A percentile compares a stretch with the other conserved stretches of the same genome.
phyloP scores from a whole-genome alignment of 345 rosid genomes.

The Sapria himalayana region DNA sequence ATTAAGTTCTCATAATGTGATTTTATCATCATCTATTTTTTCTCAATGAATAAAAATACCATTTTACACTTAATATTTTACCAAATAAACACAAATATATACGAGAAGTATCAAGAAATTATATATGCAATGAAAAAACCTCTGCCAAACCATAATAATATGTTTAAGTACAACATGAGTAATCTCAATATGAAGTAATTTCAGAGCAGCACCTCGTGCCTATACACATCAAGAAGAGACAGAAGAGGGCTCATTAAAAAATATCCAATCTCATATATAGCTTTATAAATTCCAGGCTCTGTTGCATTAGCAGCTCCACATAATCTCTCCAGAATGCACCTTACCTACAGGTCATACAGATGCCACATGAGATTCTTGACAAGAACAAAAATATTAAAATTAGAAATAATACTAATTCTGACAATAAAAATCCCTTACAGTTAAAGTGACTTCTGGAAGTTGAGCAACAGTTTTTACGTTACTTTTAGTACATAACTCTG shows the following conservation, averaged over 20 bases:
- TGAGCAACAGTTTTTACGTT: slow-evolving; percentile 61
- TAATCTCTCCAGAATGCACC: slow-evolving; percentile 75
- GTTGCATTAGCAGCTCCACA: slow-evolving; percentile 92
- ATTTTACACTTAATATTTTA: too few species aligned
- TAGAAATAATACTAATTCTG: slow-evolving; percentile 3
- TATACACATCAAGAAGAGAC: slow-evolving; percentile 77
- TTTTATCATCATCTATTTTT: too few species aligned
- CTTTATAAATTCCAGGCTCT: slow-evolving; percentile 83
- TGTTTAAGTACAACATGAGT: too few species aligned
- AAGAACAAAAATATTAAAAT: slow-evolving; percentile 3
- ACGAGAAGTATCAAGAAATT: too few species aligned
- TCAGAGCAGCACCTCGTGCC: slow-evolving; percentile 95
- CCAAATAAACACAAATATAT: too few species aligned
- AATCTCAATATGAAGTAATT: too few species aligned
- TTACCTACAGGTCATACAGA: slow-evolving; percentile 33
- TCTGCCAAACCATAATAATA: too few species aligned
- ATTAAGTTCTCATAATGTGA: too few species aligned
- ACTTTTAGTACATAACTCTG: slow-evolving; percentile 50
- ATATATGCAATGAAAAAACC: too few species aligned
- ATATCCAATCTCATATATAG: slow-evolving; percentile 79
- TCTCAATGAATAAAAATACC: too few species aligned
- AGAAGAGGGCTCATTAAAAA: slow-evolving; percentile 51
- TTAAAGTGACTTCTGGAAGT: slow-evolving; percentile 66
- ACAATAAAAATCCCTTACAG: slow-evolving; percentile 57
- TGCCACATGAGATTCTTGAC: slow-evolving; percentile 2